phyloP scores from a whole-genome alignment of 306 rosid species.

The Lathyrus oleraceus region DNA sequence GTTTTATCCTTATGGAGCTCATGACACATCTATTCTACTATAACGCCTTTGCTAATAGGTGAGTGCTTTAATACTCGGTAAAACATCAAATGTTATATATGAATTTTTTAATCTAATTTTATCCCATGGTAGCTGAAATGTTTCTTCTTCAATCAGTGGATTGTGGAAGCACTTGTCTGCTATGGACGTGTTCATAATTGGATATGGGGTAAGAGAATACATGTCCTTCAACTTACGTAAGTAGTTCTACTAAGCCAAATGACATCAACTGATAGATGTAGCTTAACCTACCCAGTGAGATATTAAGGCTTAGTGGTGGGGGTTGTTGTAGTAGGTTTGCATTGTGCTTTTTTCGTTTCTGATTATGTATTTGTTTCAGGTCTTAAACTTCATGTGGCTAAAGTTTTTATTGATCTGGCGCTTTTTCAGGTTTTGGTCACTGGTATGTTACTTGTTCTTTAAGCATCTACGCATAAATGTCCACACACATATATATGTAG shows the following conservation, averaged over 20 bases:
- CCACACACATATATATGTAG: not conserved
- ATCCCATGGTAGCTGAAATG: conserved; percentile 36
- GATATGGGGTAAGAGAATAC: conserved; percentile 85
- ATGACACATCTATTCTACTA: conserved; percentile 81
- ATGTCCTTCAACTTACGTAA: conserved; percentile 21
- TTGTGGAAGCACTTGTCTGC: conserved; percentile 81
- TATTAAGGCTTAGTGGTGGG: conserved; percentile 11
- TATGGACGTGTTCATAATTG: conserved; percentile 76
- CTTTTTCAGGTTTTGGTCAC: conserved; percentile 87
- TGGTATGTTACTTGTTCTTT: conserved; percentile 59
- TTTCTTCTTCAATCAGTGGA: conserved; percentile 52
- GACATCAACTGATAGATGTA: not conserved
- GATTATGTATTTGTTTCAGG: conserved; percentile 53
- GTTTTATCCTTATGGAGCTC: conserved; percentile 76
- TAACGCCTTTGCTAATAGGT: conserved; percentile 93
- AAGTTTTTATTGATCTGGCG: conserved; percentile 92
- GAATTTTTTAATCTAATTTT: conserved; percentile 6
- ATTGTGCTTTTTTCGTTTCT: conserved; percentile 20
- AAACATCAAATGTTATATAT: conserved; percentile 12
- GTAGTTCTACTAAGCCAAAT: conserved; percentile 16
- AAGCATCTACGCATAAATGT: conserved; percentile 23
- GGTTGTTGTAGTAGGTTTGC: conserved; percentile 7
- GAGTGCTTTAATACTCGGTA: conserved; percentile 35
- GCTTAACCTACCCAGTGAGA: conserved; percentile 21
- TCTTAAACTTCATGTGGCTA: conserved; percentile 94